Percentiles rank a stretch among this genome's conserved stretches.
Evolutionary conservation across 1,139 yeast species (phyloP).

Genomic region (Schizosaccharomyces versatilis): DNA sequence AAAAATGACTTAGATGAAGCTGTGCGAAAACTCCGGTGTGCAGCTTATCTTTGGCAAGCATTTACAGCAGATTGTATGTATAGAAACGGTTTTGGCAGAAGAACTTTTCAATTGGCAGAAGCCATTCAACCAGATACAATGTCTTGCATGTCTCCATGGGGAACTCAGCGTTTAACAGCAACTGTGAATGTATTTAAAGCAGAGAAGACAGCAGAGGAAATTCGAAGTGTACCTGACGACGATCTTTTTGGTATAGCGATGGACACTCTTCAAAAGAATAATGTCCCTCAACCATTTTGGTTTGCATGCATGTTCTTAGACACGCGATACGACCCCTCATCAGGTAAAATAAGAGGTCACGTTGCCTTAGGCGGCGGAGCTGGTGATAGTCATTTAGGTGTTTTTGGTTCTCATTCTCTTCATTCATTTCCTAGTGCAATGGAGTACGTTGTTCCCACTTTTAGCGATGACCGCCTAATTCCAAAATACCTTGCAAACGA

Average conservation of each 20-base stretch:
- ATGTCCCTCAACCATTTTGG: constrained; percentile 14
- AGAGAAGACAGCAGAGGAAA: constrained; percentile 57
- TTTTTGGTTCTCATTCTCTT: constrained; percentile 81
- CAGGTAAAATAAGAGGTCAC: constrained; percentile 51
- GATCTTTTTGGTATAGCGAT: constrained; percentile 41
- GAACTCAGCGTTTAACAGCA: constrained; percentile 16
- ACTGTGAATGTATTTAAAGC: constrained; percentile 51
- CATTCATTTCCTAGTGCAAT: constrained; percentile 72
- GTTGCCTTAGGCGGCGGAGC: constrained; percentile 90
- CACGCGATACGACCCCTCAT: constrained; percentile 51
- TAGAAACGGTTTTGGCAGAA: constrained; percentile 51
- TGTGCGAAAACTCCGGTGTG: constrained; percentile 52
- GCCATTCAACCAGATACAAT: constrained; percentile 34
- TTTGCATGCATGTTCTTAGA: constrained; percentile 62
- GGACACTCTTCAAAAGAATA: constrained; percentile 25
- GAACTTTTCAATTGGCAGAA: constrained; percentile 62
- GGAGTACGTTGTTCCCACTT: constrained; percentile 42
- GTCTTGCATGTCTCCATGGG: constrained; percentile 6
- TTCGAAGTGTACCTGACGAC: constrained; percentile 49
- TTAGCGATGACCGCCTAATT: constrained; percentile 48
- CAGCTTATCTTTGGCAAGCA: constrained; percentile 80
- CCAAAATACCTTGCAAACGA: constrained; percentile 69
- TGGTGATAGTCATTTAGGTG: constrained; percentile 46
- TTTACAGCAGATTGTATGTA: constrained; percentile 83
- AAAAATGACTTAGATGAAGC: constrained; percentile 59